Base-by-base conservation (phyloP, 768 basidiomycete genomes). In the Hypsizygus marmoreus region DNA sequence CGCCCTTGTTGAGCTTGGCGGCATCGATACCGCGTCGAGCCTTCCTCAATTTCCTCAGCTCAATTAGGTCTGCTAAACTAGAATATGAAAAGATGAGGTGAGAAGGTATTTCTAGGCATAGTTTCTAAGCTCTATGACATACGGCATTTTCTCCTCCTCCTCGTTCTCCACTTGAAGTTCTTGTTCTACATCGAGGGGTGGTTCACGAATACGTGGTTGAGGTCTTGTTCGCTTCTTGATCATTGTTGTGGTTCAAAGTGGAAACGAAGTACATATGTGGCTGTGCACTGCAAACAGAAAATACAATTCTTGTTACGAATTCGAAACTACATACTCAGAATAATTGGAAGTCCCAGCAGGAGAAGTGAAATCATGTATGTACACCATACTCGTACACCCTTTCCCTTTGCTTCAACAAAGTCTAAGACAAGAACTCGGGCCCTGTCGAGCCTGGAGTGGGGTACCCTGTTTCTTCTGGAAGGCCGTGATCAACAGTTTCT, bases 21-120 rank as follows among this genome's bases (percentile, higher is more conserved):
- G 82, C 78, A 55, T 97, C 93, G 40, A 98, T 97, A 1, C 95
- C 95, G 59, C 84, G 80, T 45, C 89, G 72, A 23, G 79, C 61
- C 58, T 79, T 83, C 40, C 83, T 77, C 20, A 95, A 69, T 60
- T 85, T 92, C 34, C 92, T 78, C 20, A 97, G 68, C 53, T 93
- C 88, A 31, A 95, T 79, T 13, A 98, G 76, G 42, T 95, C 92
- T 52, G 88, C 80, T 20, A 95, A 67, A 43, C 90, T 91, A 49
- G 20, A 30, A n/a, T n/a, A n/a, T n/a, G n/a, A n/a, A n/a, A n/a
- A n/a, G n/a, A n/a, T n/a, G n/a, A n/a, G n/a, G n/a, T n/a, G n/a
- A n/a, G n/a, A n/a, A n/a, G n/a, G n/a, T n/a, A n/a, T n/a, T n/a
- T n/a, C n/a, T n/a, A n/a, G n/a, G n/a, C n/a, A n/a, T n/a, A n/a